Percentiles rank a stretch among this genome's conserved stretches.
Evolutionary conservation across 257 asterid genomes (phyloP).

Genomic region (Pogostemon cablin): DNA sequence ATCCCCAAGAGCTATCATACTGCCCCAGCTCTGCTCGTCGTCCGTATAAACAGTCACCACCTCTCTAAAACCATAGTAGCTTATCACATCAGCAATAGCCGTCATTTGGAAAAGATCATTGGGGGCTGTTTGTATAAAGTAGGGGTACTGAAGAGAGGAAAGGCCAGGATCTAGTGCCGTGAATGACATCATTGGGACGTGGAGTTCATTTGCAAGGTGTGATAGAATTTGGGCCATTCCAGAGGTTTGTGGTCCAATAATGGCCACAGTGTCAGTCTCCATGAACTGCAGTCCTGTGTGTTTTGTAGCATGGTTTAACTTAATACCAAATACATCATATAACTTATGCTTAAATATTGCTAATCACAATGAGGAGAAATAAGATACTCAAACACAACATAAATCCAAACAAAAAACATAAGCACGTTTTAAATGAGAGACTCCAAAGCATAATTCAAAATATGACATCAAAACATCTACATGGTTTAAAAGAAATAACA

Average conservation of each 20-base stretch:
- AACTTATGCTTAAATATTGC: background rate
- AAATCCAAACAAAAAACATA: no score
- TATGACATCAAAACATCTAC: background rate
- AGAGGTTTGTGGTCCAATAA: slow-evolving; percentile 87
- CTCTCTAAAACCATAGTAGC: slow-evolving; percentile 61
- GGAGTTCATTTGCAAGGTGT: slow-evolving; percentile 82
- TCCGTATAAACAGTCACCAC: slow-evolving; percentile 62
- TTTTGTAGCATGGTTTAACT: background rate
- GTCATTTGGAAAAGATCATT: slow-evolving; percentile 71
- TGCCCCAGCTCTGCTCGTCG: slow-evolving; percentile 72
- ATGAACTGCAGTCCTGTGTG: slow-evolving; percentile 67
- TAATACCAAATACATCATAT: background rate
- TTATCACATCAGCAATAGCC: slow-evolving; percentile 73
- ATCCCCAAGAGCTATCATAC: slow-evolving; percentile 59
- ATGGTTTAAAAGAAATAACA: background rate
- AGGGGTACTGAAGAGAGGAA: slow-evolving; percentile 81
- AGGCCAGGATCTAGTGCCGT: slow-evolving; percentile 80
- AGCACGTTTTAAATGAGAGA: background rate
- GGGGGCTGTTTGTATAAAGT: slow-evolving; percentile 80
- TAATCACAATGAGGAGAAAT: background rate
- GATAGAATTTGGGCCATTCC: slow-evolving; percentile 80
- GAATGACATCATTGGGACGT: slow-evolving; percentile 80
- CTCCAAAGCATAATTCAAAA: background rate
- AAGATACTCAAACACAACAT: background rate
- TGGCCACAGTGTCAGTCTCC: slow-evolving; percentile 74